Evolutionary conservation across 2,329 filamentous ascomycete species (phyloP), one percentile per base, ranked within the genome.

Genomic region (Fusarium burgessii): DNA sequence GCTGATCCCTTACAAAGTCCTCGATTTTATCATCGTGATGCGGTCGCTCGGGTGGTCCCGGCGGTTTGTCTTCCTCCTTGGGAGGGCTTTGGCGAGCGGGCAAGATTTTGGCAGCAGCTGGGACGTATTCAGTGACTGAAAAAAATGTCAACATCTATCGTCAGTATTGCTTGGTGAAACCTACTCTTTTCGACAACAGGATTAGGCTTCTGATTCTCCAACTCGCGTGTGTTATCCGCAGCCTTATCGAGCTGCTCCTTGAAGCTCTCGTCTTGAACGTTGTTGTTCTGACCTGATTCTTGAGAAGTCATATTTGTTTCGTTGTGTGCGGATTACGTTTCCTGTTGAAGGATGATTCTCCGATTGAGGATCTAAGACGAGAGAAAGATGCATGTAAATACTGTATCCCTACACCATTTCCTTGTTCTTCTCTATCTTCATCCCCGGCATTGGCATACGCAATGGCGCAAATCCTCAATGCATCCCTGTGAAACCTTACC

Each of bases 1-100:
- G 85, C 77, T 88, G 86, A 51, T 87, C 85, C 52, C 84, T 80
- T 35, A 88, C 77, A 64, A 88, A 88, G 32, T 86, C 83, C 66
- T 86, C 85, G 52, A 88, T 87, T 71, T 85, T 82, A 8, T 74
- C 57, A 67, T 87, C 86, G 58, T 88, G 82, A 25, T 78, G 68
- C 0, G 85, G 85, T 17, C 85, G 79, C 14, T 82, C 71, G 5
- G 85, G 85, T 17, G 82, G 82, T 6, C 80, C 82, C 3, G 74
- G 62, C 10, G 62, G 59, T 56, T 72, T 68, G 9, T 70, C 61
- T 7, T 69, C 58, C 12, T 77, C 62, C 50, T 72, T 66, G 14
- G 64, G 43, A 23, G 75, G 67, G 27, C 78, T 74, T 40, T 81
- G 74, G 38, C 80, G 73, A 17, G 75, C 71, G 18, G 82, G 83